Conservation (phyloP, 495 filamentous ascomycete species). For the Saxophila tyrrhenica region DNA sequence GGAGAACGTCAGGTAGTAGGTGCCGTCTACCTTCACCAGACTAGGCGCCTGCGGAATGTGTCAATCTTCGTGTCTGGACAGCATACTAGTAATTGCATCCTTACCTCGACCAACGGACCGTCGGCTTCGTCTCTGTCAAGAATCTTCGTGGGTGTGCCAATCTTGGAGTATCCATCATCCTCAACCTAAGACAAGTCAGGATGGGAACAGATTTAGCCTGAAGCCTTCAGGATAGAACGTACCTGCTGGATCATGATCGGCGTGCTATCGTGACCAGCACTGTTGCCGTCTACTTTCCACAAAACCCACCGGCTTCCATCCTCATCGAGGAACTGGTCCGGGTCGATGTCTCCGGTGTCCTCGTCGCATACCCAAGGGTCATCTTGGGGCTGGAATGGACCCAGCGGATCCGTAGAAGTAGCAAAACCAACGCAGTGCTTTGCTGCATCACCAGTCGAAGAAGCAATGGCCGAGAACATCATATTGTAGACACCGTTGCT, state of each 20-base stretch:
- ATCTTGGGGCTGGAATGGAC: conserved; percentile 39
- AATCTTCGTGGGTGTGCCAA: conserved; percentile 41
- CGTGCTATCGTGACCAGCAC: conserved; percentile 45
- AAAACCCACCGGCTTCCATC: conserved; percentile 43
- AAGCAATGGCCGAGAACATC: neutral
- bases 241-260: conserved; percentile 50
- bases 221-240: too few relatives aligned
- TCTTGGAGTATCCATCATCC: conserved; percentile 38
- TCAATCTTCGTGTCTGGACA: too few relatives aligned
- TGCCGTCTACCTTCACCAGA: conserved; percentile 36
- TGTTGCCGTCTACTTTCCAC: conserved; percentile 55
- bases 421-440: conserved; percentile 48
- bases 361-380: conserved; percentile 40
- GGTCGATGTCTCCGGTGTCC: conserved; percentile 45
- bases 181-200: too few relatives aligned
- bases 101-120: conserved; percentile 47
- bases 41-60: too few relatives aligned
- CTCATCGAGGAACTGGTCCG: conserved; percentile 39
- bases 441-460: conserved; percentile 5
- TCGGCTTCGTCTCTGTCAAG: conserved; percentile 43
- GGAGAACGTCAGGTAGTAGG: conserved; percentile 50
- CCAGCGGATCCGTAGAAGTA: conserved; percentile 29
- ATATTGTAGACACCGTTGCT: neutral
- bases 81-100: too few relatives aligned
- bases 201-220: too few relatives aligned